Evolutionary conservation across 2,329 filamentous ascomycete species (phyloP).

Genomic region (Aspergillus pseudoterreus): DNA sequence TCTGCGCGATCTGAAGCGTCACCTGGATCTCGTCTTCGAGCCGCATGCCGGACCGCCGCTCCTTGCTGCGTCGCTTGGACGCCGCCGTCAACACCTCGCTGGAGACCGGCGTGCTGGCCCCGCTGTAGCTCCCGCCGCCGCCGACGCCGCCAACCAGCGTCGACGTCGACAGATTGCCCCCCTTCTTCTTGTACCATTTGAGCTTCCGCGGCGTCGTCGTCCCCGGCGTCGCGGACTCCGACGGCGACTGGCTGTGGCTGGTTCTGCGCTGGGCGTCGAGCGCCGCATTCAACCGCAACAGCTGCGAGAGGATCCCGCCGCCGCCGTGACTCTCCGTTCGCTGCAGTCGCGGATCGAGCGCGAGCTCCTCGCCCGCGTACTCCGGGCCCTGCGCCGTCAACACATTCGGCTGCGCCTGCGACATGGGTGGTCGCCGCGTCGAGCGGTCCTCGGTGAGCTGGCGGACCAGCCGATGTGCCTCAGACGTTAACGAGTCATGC

Average conservation of each 20-base stretch:
- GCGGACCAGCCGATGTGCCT: conserved; percentile 31
- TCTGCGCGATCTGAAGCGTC: conserved; percentile 61
- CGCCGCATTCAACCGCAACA: conserved; percentile 26
- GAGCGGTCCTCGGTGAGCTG: conserved; percentile 27
- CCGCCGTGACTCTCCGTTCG: conserved; percentile 7
- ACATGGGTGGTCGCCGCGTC: conserved; percentile 14
- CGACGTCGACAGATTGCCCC: conserved; percentile 20
- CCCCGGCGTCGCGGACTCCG: conserved; percentile 7
- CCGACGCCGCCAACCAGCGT: conserved; percentile 18
- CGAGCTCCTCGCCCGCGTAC: background rate
- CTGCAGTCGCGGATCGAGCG: background rate
- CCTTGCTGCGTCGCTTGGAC: conserved; percentile 22
- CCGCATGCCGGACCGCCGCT: conserved; percentile 11
- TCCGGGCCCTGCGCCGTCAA: background rate
- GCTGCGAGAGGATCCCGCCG: conserved; percentile 28
- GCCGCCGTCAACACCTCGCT: conserved; percentile 26
- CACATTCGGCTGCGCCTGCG: conserved; percentile 11
- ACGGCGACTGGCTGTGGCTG: conserved; percentile 6
- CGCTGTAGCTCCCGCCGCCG: conserved; percentile 18
- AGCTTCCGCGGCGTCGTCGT: conserved; percentile 14
- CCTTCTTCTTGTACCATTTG: conserved; percentile 34
- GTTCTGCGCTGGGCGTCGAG: conserved; percentile 6
- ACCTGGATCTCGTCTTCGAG: conserved; percentile 53
- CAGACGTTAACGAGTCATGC: conserved; percentile 22
- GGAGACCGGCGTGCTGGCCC: conserved; percentile 27